Conservation (phyloP, 75 land plant genomes). For the Isoetes taiwanensis region DNA sequence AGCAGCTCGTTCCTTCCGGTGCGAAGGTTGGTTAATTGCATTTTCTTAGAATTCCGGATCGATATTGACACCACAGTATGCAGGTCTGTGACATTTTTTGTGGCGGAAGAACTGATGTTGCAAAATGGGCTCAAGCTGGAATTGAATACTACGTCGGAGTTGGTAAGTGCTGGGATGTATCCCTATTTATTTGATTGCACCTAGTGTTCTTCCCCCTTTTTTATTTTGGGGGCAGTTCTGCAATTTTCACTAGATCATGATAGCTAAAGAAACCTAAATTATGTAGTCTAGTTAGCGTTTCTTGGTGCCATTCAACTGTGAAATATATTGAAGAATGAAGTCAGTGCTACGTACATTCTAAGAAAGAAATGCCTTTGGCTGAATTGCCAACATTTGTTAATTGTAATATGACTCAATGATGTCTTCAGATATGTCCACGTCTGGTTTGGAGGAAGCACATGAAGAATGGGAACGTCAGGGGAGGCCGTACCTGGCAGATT, state of each 20-base stretch:
- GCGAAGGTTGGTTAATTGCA: background rate
- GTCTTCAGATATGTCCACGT: conserved; percentile 40
- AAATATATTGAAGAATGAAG: conserved; percentile 26
- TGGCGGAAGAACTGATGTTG: conserved; percentile 35
- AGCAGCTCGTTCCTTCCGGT: conserved; percentile 27
- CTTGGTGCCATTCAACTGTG: background rate
- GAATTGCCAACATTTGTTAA: conserved; percentile 39
- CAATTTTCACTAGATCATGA: background rate
- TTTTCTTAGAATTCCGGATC: no score
- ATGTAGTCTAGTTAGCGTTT: background rate
- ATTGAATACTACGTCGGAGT: conserved; percentile 36
- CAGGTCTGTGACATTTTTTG: conserved; percentile 45
- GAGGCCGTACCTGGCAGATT: conserved; percentile 62
- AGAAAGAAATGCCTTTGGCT: conserved; percentile 35
- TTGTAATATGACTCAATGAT: conserved; percentile 32
- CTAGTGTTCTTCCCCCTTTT: background rate
- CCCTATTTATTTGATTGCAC: background rate
- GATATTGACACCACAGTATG: no score
- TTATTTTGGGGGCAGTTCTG: background rate
- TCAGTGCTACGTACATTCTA: conserved; percentile 31
- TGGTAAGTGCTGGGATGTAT: conserved; percentile 17
- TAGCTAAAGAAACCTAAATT: background rate
- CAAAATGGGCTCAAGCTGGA: conserved; percentile 33
- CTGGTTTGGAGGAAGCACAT: conserved; percentile 51
- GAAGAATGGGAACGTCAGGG: conserved; percentile 70